Conservation (phyloP, 2,329 filamentous ascomycete species). For the Beauveria australis region DNA sequence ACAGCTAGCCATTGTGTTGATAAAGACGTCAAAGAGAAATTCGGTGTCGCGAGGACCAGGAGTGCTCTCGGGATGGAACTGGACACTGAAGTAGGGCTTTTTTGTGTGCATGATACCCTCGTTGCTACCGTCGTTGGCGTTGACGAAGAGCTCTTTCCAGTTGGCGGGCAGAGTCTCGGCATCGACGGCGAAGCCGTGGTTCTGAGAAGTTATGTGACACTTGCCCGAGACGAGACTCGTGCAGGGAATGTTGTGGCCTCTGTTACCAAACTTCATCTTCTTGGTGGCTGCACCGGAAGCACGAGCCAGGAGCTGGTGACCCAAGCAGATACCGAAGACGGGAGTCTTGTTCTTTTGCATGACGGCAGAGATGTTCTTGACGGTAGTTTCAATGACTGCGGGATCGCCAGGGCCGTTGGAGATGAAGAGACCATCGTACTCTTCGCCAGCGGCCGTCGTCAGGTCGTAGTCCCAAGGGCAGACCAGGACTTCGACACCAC, state of each 20-base stretch:
- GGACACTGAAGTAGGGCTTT: slow-evolving; percentile 96
- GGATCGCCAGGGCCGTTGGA: slow-evolving; percentile 98
- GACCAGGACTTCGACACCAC: slow-evolving; percentile 88
- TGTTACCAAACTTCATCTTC: slow-evolving; percentile 99
- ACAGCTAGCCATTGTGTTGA: slow-evolving; percentile 70
- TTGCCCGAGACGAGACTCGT: slow-evolving; percentile 91
- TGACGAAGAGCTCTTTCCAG: slow-evolving; percentile 94
- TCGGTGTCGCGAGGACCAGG: slow-evolving; percentile 94
- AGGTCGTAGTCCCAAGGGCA: slow-evolving; percentile 97
- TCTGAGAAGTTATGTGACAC: slow-evolving; percentile 98
- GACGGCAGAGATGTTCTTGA: slow-evolving; percentile 68
- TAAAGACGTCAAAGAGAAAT: slow-evolving; percentile 94
- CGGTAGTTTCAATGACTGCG: slow-evolving; percentile 70
- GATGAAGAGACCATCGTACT: slow-evolving; percentile 95
- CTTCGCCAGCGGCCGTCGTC: slow-evolving; percentile 61
- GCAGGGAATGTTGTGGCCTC: slow-evolving; percentile 96
- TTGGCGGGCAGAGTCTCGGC: slow-evolving; percentile 62
- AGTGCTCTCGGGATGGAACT: slow-evolving; percentile 97
- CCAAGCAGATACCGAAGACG: slow-evolving; percentile 93
- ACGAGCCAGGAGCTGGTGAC: slow-evolving; percentile 85
- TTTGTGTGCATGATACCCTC: slow-evolving; percentile 86
- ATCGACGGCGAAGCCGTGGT: slow-evolving; percentile 94
- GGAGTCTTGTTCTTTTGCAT: slow-evolving; percentile 74
- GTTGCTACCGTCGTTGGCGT: slow-evolving; percentile 96
- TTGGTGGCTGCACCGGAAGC: slow-evolving; percentile 76